Conservation (phyloP, 1,284 basidiomycete genomes). For the Melampsora americana region DNA sequence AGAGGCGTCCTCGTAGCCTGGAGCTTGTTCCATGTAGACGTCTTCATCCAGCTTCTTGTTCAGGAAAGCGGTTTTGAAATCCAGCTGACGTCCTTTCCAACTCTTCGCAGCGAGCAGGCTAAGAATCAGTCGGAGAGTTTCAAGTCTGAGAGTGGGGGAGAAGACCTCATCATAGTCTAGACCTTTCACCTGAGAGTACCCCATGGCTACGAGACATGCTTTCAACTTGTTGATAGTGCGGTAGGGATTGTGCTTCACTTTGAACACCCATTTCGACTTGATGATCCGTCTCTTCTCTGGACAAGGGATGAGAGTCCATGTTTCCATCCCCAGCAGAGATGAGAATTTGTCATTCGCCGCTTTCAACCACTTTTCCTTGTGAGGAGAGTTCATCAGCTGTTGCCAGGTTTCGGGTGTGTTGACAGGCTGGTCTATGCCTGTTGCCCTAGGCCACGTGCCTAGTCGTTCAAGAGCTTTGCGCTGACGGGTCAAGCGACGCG, state of each 20-base stretch:
- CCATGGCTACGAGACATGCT: not conserved
- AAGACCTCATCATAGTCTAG: conserved; percentile 13
- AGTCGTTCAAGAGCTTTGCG: not conserved
- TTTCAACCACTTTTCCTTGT: conserved; percentile 10
- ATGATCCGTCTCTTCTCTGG: conserved; percentile 1
- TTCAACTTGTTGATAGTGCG: conserved; percentile 6
- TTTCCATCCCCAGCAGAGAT: not conserved
- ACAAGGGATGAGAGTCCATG: not conserved
- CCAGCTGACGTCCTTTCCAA: not conserved
- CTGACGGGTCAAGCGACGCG: not conserved
- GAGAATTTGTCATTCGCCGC: conserved; percentile 1
- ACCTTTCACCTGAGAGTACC: conserved; percentile 7
- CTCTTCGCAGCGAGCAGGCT: not conserved
- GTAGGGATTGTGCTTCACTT: not conserved
- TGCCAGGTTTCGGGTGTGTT: conserved; percentile 4
- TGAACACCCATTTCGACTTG: conserved; percentile 22
- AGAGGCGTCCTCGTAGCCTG: not conserved
- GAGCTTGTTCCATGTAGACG: conserved; percentile 9
- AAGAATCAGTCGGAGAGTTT: conserved; percentile 6
- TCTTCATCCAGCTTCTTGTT: not conserved
- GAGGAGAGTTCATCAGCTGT: conserved; percentile 7
- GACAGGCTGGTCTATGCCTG: not conserved
- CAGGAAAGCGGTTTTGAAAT: conserved; percentile 20
- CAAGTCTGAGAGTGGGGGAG: conserved; percentile 2
- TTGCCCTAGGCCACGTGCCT: not conserved